Evolutionary conservation across 2,329 filamentous ascomycete species (phyloP).

Genomic region (Colletotrichum sp.): DNA sequence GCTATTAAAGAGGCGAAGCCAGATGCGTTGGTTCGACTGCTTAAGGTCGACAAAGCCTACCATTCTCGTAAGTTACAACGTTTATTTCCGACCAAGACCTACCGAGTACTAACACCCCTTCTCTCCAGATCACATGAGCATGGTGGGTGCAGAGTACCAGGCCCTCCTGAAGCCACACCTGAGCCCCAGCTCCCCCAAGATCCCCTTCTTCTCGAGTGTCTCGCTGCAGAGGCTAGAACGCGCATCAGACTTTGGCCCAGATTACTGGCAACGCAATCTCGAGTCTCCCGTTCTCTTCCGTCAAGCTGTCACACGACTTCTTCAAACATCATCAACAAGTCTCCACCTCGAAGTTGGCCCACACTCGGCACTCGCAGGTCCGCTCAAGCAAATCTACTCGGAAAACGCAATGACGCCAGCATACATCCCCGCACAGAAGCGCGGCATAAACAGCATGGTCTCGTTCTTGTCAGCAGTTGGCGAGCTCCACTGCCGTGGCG

Average conservation of each 20-base stretch:
- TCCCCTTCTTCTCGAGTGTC: slow-evolving; percentile 13
- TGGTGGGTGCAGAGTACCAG: slow-evolving; percentile 5
- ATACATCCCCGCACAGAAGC: slow-evolving; percentile 51
- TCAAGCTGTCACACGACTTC: slow-evolving; percentile 6
- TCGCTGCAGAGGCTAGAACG: neutral
- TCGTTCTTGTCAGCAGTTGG: slow-evolving; percentile 46
- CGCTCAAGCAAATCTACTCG: slow-evolving; percentile 42
- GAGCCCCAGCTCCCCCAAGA: neutral
- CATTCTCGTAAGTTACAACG: neutral
- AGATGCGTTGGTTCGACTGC: neutral
- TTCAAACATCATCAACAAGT: slow-evolving; percentile 23
- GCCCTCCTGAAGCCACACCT: neutral
- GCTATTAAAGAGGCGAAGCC: slow-evolving; percentile 26
- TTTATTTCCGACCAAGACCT: rapidly evolving
- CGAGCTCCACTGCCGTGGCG: slow-evolving; percentile 38
- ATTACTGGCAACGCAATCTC: slow-evolving; percentile 22
- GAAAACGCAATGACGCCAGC: slow-evolving; percentile 51
- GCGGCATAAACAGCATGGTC: slow-evolving; percentile 55
- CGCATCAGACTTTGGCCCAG: neutral
- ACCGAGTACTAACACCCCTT: neutral
- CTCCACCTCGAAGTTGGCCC: slow-evolving; percentile 25
- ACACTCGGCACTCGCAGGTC: slow-evolving; percentile 14
- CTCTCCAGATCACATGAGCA: slow-evolving; percentile 14
- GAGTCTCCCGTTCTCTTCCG: slow-evolving; percentile 20
- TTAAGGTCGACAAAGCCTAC: slow-evolving; percentile 4